Evolutionary conservation across 768 basidiomycete genomes (phyloP).

Genomic region (Chlorophyllum brunneum): DNA sequence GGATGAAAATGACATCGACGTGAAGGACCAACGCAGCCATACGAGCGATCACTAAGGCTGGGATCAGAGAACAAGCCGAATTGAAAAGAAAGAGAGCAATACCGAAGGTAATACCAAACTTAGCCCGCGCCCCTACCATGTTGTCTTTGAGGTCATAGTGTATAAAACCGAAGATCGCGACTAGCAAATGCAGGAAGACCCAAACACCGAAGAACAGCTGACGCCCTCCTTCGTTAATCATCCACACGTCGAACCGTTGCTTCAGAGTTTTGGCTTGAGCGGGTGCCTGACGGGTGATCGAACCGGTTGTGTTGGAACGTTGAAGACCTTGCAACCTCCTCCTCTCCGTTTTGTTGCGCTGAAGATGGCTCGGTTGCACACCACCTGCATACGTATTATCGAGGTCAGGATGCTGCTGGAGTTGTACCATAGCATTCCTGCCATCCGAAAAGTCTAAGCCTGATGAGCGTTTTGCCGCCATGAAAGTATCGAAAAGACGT

Average conservation of each 20-base stretch:
- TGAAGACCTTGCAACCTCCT: slow-evolving; percentile 82
- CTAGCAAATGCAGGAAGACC: slow-evolving; percentile 77
- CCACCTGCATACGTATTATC: slow-evolving; percentile 21
- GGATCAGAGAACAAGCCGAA: slow-evolving; percentile 30
- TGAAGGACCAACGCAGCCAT: slow-evolving; percentile 87
- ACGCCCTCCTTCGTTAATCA: slow-evolving; percentile 89
- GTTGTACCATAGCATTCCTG: slow-evolving; percentile 30
- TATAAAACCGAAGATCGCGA: slow-evolving; percentile 71
- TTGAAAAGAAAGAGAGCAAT: slow-evolving; percentile 11
- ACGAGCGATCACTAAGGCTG: slow-evolving; percentile 75
- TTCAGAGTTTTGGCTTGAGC: slow-evolving; percentile 33
- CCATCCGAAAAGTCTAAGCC: slow-evolving; percentile 69
- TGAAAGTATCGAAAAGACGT: slow-evolving; percentile 25
- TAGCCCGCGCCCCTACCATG: slow-evolving; percentile 54
- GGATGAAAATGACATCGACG: slow-evolving; percentile 89
- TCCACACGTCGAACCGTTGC: slow-evolving; percentile 69
- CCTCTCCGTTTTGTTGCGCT: slow-evolving; percentile 85
- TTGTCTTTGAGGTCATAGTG: slow-evolving; percentile 84
- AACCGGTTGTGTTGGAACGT: slow-evolving; percentile 42
- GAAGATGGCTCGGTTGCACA: slow-evolving; percentile 47
- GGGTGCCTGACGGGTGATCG: slow-evolving; percentile 21
- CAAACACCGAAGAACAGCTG: slow-evolving; percentile 77
- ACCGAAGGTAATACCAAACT: slow-evolving; percentile 81
- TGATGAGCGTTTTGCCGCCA: slow-evolving; percentile 46
- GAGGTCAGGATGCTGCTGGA: slow-evolving; percentile 54